These are phyloP conservation scores for Lipomyces sp. DNA, from an alignment of 805 yeast species.

Conservation along the genomic window DNA sequence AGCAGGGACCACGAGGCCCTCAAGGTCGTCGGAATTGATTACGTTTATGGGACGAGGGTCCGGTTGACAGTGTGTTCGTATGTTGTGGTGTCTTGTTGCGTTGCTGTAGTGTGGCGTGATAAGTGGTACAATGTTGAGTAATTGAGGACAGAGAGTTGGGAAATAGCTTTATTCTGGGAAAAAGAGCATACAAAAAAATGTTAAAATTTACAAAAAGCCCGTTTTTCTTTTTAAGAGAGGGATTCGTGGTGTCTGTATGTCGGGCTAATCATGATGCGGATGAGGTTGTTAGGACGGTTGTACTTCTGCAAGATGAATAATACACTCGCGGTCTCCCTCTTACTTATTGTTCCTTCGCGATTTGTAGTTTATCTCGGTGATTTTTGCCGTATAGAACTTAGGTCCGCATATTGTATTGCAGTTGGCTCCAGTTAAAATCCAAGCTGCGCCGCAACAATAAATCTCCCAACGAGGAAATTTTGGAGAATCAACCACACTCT, in stretches of 20 bases:
- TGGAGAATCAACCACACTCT: background rate
- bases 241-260: constrained; percentile 14
- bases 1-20: background rate
- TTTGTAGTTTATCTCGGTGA: constrained; percentile 28
- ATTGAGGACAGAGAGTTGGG: background rate
- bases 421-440: too few relatives aligned
- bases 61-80: background rate
- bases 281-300: constrained; percentile 21
- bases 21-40: background rate
- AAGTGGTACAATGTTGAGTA: background rate
- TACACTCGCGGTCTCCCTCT: constrained; percentile 21
- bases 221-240: constrained; percentile 27
- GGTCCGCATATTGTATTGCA: too few relatives aligned
- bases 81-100: background rate
- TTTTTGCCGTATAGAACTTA: constrained; percentile 9
- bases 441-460: background rate
- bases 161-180: constrained; percentile 1
- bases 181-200: constrained; percentile 15
- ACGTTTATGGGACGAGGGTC: background rate
- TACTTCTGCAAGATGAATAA: constrained; percentile 24
- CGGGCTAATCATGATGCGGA: background rate
- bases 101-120: background rate
- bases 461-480: background rate
- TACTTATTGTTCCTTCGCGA: constrained; percentile 35
- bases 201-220: constrained; percentile 33